Evolutionary conservation across 352 stramenopile genomes (phyloP).

Genomic region (Aphanomyces invadans): DNA sequence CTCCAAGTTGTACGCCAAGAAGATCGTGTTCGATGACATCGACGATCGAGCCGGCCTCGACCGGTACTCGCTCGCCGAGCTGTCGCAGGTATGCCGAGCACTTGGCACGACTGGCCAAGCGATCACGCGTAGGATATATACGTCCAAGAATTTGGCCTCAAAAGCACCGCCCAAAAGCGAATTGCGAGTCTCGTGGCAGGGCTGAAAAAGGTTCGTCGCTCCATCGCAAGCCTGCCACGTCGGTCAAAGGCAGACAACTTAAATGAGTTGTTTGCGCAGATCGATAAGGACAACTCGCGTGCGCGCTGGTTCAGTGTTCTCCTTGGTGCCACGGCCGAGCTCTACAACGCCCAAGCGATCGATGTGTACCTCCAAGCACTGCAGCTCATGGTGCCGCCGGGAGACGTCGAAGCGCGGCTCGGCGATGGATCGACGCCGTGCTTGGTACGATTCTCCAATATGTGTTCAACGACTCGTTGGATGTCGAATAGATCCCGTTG

Average conservation of each 20-base stretch:
- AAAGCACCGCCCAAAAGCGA: slow-evolving; percentile 44
- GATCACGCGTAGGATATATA: slow-evolving; percentile 34
- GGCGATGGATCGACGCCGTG: slow-evolving; percentile 44
- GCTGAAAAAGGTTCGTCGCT: slow-evolving; percentile 29
- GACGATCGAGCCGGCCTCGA: slow-evolving; percentile 35
- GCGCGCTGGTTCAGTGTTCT: slow-evolving; percentile 16
- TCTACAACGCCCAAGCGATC: slow-evolving; percentile 35
- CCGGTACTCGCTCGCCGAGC: slow-evolving; percentile 40
- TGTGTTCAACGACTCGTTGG: slow-evolving; percentile 39
- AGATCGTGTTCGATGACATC: slow-evolving; percentile 37
- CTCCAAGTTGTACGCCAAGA: slow-evolving; percentile 51
- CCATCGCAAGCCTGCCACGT: too few relatives aligned
- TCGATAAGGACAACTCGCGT: slow-evolving; percentile 18
- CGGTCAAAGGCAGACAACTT: background rate
- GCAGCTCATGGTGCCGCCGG: slow-evolving; percentile 38
- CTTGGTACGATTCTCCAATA: slow-evolving; percentile 33
- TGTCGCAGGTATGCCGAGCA: slow-evolving; percentile 32
- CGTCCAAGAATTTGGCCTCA: slow-evolving; percentile 58
- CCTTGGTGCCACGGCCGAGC: slow-evolving; percentile 20
- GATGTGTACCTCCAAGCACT: slow-evolving; percentile 52
- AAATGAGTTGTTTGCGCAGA: background rate
- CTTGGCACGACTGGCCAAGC: background rate
- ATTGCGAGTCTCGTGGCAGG: slow-evolving; percentile 39
- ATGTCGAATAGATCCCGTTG: slow-evolving; percentile 29
- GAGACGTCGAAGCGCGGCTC: slow-evolving; percentile 35